A percentile compares a stretch with the other conserved stretches of the same genome.
These are phyloP conservation scores for Calonectria multiphialidica DNA, from an alignment of 2,329 filamentous ascomycete species.

Conservation along the genomic window DNA sequence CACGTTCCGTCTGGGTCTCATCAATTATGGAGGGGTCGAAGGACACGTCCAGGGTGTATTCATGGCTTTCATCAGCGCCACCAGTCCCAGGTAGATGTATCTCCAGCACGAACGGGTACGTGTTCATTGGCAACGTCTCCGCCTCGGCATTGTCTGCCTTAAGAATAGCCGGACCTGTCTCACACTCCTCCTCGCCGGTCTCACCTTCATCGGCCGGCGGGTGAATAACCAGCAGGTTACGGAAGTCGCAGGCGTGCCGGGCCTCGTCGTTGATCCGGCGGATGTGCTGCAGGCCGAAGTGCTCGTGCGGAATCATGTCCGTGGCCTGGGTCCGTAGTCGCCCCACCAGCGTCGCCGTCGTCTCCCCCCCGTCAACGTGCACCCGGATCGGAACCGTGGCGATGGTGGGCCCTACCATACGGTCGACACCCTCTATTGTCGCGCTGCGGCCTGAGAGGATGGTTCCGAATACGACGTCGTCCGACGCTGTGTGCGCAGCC, in stretches of 20 bases:
- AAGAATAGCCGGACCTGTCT: too few relatives aligned
- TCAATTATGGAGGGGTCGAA: too few relatives aligned
- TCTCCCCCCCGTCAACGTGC: too few relatives aligned
- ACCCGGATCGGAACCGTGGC: constrained; percentile 44
- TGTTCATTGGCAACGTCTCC: too few relatives aligned
- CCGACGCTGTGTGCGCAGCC: constrained; percentile 29
- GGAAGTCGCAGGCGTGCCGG: constrained; percentile 36
- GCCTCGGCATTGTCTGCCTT: too few relatives aligned
- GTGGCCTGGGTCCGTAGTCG: constrained; percentile 1
- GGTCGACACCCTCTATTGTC: constrained; percentile 40
- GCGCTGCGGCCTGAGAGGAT: constrained; percentile 46
- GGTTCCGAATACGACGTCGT: constrained; percentile 43
- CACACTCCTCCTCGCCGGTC: too few relatives aligned
- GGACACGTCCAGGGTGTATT: too few relatives aligned
- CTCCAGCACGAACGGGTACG: too few relatives aligned
- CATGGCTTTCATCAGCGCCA: too few relatives aligned
- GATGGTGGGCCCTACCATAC: constrained; percentile 46
- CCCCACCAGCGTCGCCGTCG: too few relatives aligned
- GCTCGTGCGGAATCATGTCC: constrained; percentile 42
- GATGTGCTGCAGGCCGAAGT: constrained; percentile 49
- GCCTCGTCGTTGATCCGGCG: constrained; percentile 28
- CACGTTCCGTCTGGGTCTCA: too few relatives aligned
- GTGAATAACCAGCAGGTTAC: constrained; percentile 47
- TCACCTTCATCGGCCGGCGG: neutral
- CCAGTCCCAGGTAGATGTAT: too few relatives aligned